Percentiles rank a stretch among this genome's conserved stretches.
phyloP scores from a whole-genome alignment of 1,284 basidiomycete species.

The Ceratobasidium sp. region DNA sequence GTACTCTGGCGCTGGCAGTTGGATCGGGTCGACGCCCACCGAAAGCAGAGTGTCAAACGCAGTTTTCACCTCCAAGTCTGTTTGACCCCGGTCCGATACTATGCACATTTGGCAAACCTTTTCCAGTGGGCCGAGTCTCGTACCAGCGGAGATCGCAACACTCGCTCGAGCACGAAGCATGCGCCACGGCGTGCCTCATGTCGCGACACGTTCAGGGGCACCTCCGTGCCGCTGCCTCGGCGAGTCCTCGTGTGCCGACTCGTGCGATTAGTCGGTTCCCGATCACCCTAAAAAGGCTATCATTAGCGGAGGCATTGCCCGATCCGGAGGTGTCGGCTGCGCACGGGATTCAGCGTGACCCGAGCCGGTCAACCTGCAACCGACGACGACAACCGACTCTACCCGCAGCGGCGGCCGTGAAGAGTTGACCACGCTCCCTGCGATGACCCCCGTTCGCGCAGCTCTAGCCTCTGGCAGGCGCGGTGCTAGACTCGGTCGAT shows the following conservation, averaged over 20 bases:
- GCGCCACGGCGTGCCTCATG: constrained; percentile 37
- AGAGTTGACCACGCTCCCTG: not conserved
- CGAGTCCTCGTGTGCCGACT: constrained; percentile 17
- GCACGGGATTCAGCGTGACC: not conserved
- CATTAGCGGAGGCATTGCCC: constrained; percentile 33
- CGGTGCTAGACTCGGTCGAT: constrained; percentile 20
- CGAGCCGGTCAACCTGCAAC: constrained; percentile 2
- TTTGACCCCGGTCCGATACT: constrained; percentile 25
- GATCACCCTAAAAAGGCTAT: constrained; percentile 33
- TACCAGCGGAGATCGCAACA: constrained; percentile 30
- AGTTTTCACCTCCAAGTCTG: not conserved
- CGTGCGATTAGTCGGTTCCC: not conserved
- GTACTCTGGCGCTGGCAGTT: not conserved
- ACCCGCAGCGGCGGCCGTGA: not conserved
- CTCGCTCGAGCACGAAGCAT: constrained; percentile 8
- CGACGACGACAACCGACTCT: constrained; percentile 11
- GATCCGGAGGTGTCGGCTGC: not conserved
- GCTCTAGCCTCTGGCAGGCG: constrained; percentile 22
- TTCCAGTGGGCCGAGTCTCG: not conserved
- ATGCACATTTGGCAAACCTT: not conserved
- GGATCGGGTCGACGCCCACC: not conserved
- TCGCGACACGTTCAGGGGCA: constrained; percentile 19
- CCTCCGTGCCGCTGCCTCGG: constrained; percentile 28
- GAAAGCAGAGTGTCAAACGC: constrained; percentile 5
- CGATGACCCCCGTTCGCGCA: constrained; percentile 17